A percentile compares a stretch with the other conserved stretches of the same genome.
Evolutionary conservation across 176 grass and related monocot species (phyloP).

Genomic region (Puya raimondii): DNA sequence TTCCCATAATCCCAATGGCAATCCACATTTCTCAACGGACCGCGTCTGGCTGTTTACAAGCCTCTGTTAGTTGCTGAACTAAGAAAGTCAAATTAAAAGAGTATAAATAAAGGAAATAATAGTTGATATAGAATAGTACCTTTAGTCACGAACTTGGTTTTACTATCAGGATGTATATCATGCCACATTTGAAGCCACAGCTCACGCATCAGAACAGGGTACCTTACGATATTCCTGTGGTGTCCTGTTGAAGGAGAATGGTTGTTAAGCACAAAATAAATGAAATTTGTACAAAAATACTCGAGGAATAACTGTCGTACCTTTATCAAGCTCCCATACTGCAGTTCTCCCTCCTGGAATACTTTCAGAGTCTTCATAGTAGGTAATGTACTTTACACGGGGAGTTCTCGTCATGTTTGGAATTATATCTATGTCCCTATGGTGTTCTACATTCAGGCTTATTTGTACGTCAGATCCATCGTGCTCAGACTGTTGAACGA

Average conservation of each 20-base stretch:
- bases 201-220: conserved; percentile 79
- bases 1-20: conserved; percentile 94
- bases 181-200: conserved; percentile 99
- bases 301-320: conserved; percentile 16
- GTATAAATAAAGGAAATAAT: conserved; percentile 10
- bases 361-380: conserved; percentile 95
- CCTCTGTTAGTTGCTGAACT: conserved; percentile 19
- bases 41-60: conserved; percentile 49
- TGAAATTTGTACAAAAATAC: neutral
- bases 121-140: conserved; percentile 27
- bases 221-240: conserved; percentile 92
- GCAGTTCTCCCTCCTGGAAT: conserved; percentile 77
- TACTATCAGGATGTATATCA: conserved; percentile 70
- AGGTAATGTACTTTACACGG: conserved; percentile 91
- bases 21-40: conserved; percentile 77
- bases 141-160: conserved; percentile 93
- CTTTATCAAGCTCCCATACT: conserved; percentile 93
- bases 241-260: conserved; percentile 37
- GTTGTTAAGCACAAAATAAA: neutral
- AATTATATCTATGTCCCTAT: conserved; percentile 45
- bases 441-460: conserved; percentile 51
- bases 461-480: conserved; percentile 92
- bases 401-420: conserved; percentile 73
- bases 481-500: conserved; percentile 66
- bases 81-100: conserved; percentile 1